Conservation (phyloP, 441 rosid species). For the Populus hybrid region DNA sequence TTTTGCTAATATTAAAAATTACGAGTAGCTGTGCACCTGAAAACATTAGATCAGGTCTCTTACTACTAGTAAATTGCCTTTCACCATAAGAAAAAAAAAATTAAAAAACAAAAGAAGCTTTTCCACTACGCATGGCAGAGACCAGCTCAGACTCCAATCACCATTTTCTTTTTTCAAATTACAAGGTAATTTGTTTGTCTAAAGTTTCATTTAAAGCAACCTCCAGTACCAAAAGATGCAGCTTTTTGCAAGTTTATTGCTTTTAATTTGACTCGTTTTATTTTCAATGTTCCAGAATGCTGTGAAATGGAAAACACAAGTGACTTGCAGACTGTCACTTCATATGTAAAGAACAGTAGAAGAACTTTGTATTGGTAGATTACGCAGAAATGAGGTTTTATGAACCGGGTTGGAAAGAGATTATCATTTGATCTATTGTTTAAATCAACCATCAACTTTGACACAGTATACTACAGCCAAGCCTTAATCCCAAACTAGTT, state of each 20-base stretch:
- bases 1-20: too few relatives aligned
- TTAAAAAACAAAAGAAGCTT: too few relatives aligned
- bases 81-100: too few relatives aligned
- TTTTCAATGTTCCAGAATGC: background rate
- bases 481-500: background rate
- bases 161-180: background rate
- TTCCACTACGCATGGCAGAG: background rate
- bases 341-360: background rate
- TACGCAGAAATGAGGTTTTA: background rate
- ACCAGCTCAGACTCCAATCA: background rate
- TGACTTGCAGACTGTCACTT: background rate
- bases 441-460: background rate
- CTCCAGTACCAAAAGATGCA: background rate
- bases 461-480: background rate
- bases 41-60: too few relatives aligned
- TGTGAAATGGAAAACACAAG: background rate
- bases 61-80: too few relatives aligned
- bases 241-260: background rate
- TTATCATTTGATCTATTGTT: background rate
- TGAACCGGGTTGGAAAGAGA: background rate
- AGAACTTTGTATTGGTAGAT: background rate
- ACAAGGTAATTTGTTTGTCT: background rate
- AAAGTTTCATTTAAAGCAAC: background rate
- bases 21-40: too few relatives aligned
- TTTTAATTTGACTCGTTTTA: background rate